A percentile compares a stretch with the other conserved stretches of the same genome.
Conservation (phyloP, 2,329 filamentous ascomycete species). For the Cryphonectria radicalis region DNA sequence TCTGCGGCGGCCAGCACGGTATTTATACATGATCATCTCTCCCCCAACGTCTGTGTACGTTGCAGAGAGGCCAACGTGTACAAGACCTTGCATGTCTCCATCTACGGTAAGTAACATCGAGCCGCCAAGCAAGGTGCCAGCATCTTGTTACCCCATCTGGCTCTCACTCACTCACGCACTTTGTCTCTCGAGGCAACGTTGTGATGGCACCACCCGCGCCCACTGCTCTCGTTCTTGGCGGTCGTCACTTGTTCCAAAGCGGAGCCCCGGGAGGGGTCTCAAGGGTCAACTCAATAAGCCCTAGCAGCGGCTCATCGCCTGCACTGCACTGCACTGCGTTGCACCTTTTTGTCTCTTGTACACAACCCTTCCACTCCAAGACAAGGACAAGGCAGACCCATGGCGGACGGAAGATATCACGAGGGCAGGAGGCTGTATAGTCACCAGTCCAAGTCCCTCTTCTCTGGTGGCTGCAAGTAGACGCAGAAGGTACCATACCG, state of each 20-base stretch:
- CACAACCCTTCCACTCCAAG: not conserved
- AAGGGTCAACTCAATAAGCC: not conserved
- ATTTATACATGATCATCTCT: slow-evolving; percentile 17
- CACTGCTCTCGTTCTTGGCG: slow-evolving; percentile 15
- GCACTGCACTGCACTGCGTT: not conserved
- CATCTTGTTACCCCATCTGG: not conserved
- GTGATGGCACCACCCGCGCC: slow-evolving; percentile 16
- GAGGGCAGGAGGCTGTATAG: not conserved
- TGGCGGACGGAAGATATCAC: not conserved
- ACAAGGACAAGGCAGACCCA: not conserved
- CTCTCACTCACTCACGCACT: not conserved
- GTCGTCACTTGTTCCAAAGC: slow-evolving; percentile 9
- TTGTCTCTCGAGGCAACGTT: not conserved
- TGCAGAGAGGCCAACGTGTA: not conserved
- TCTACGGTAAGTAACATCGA: not conserved
- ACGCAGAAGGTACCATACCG: not conserved
- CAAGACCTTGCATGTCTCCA: not conserved
- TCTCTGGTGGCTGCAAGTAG: not conserved
- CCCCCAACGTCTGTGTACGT: too few species aligned
- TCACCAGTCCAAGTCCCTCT: not conserved
- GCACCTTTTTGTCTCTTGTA: not conserved
- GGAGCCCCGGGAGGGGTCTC: not conserved
- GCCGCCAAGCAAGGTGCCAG: not conserved
- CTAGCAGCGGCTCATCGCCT: not conserved
- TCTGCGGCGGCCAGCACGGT: not conserved